These are phyloP conservation scores for Barnettozyma wickerhamii DNA, from an alignment of 805 yeast genomes.

Conservation along the genomic window DNA sequence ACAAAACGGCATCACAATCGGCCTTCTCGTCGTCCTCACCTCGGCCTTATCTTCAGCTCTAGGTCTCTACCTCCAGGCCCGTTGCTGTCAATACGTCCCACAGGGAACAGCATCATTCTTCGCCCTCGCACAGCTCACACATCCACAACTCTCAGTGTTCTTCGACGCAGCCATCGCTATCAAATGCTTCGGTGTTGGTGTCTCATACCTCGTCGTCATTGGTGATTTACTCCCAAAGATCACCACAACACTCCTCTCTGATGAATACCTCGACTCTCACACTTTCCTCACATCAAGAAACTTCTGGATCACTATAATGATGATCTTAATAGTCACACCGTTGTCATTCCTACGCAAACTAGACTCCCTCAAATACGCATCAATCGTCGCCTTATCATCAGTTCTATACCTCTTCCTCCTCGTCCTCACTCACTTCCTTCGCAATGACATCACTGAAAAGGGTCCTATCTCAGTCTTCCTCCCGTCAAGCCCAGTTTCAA, in stretches of 20 bases:
- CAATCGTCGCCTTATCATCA: conserved; percentile 75
- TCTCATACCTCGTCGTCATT: conserved; percentile 62
- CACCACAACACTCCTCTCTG: conserved; percentile 27
- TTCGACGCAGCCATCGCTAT: conserved; percentile 68
- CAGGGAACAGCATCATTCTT: conserved; percentile 64
- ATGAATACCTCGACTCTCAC: conserved; percentile 15
- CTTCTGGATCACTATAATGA: conserved; percentile 59
- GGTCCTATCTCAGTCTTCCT: conserved; percentile 47
- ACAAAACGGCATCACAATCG: conserved; percentile 62
- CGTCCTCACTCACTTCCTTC: conserved; percentile 66
- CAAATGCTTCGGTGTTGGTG: conserved; percentile 69
- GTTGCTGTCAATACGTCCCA: conserved; percentile 46
- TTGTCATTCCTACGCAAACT: conserved; percentile 70
- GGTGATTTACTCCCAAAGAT: conserved; percentile 70
- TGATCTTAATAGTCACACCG: conserved; percentile 40
- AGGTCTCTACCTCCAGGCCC: conserved; percentile 56
- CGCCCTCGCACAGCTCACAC: conserved; percentile 53
- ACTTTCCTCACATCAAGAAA: conserved; percentile 36
- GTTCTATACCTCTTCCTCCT: conserved; percentile 72
- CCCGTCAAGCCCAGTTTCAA: conserved; percentile 43
- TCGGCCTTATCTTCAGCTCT: conserved; percentile 62
- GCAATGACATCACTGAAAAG: conserved; percentile 48
- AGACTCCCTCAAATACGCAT: conserved; percentile 82
- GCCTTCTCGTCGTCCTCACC: conserved; percentile 58
- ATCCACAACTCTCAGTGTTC: conserved; percentile 54